Conservation (phyloP, 441 rosid genomes). For the Manihot esculenta region DNA sequence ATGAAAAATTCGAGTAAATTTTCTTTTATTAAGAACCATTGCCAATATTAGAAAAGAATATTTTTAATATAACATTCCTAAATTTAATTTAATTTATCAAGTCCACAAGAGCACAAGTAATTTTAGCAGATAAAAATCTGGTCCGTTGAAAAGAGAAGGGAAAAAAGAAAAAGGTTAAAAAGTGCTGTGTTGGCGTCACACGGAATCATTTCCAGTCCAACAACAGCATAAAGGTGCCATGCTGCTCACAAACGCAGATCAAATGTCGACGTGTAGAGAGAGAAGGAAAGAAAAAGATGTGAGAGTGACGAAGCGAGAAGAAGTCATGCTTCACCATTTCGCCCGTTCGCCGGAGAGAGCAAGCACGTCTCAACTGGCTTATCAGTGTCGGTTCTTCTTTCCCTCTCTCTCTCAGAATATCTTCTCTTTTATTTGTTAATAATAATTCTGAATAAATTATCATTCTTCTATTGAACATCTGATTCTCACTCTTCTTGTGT, state of each 20-base stretch:
- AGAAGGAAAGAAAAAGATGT: background rate
- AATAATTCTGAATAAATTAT: background rate
- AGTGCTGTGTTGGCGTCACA: background rate
- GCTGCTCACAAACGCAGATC: background rate
- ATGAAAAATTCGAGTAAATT: no score
- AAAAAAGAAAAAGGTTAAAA: no score
- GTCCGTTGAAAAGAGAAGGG: no score
- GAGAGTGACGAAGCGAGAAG: background rate
- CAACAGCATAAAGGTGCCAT: constrained; percentile 16
- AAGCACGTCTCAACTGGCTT: constrained; percentile 13
- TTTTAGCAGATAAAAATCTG: no score
- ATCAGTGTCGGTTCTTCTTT: constrained; percentile 34
- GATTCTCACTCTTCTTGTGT: constrained; percentile 6
- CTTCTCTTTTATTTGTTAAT: constrained; percentile 10
- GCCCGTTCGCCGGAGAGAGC: background rate
- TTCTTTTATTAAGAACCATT: no score
- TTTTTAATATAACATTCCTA: no score
- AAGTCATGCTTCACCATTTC: background rate
- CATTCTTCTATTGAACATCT: background rate
- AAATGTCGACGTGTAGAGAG: constrained; percentile 3
- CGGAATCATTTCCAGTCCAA: constrained; percentile 1
- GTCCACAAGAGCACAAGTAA: no score
- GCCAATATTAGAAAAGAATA: no score
- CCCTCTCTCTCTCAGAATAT: background rate
- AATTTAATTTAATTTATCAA: no score